Conservation (phyloP, 73 alveolate genomes). For the Blepharisma japonicum region DNA sequence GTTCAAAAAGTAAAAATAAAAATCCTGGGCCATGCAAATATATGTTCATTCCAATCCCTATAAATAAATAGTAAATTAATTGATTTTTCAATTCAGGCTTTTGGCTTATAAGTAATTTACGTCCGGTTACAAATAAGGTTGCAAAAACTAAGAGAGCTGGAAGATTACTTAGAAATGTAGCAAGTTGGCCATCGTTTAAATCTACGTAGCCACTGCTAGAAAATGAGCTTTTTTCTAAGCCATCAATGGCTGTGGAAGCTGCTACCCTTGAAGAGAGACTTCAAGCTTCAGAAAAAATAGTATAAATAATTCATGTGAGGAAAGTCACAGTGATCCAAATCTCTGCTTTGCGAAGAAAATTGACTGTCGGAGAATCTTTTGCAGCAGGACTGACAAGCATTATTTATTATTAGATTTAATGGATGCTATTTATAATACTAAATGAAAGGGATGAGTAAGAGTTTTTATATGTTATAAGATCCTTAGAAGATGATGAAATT, state of each 20-base stretch:
- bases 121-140: background rate
- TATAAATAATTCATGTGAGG: no score
- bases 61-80: background rate
- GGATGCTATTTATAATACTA: no score
- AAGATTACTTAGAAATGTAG: background rate
- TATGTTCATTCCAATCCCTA: background rate
- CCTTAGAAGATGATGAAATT: no score
- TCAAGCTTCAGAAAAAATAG: no score
- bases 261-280: no score
- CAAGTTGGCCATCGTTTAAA: background rate
- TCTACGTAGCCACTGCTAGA: background rate
- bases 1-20: background rate
- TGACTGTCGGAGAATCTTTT: no score
- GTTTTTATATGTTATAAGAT: no score
- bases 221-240: background rate
- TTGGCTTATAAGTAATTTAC: background rate
- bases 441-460: no score
- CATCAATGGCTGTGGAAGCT: background rate
- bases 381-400: no score
- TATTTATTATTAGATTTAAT: no score
- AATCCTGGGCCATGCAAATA: conserved; percentile 23
- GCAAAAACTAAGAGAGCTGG: background rate
- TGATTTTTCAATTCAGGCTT: background rate
- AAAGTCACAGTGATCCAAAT: no score
- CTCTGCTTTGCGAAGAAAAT: no score